Evolutionary conservation across 495 filamentous ascomycete species (phyloP), one percentile per base, ranked within the genome.

Genomic region (Coniosporium apollinis): DNA sequence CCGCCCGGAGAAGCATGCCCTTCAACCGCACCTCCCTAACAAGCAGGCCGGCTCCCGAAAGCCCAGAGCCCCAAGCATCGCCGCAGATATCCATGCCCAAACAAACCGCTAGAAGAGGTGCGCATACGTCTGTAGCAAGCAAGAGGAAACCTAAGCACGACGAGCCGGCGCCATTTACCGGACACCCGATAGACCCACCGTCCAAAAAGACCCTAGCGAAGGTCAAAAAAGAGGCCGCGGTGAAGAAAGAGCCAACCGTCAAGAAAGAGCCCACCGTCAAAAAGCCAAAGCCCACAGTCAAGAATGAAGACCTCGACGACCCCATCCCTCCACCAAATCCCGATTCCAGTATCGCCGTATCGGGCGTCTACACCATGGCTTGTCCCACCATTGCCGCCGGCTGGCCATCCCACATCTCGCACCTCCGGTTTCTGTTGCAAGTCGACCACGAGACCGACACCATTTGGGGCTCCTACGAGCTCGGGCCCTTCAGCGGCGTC

Each of bases 351-450:
- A 2, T 44, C 45, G 5, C 42, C 10, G 46, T 68, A 4, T 65
- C 62, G 43, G 62, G 65, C 16, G 49, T 53, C 11, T 68, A 68
- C 49, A 36, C 45, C 13, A 40, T 68, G 17, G 33, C 19, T 29
- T 56, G 47, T 26, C 41, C 22, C 1, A 36, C 34, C 2, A 33
- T 52, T 0, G 26, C 22, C 4, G 31, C 32, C 4, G 22, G 22
- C 17, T 45, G 37, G 17, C 34, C 34, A 5, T 11, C 17, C 11
- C 19, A 30, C 6, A 13, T 35, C n/a, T 16, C 18, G 1, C 25
- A 47, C 25, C 10, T 19, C 28, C 15, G 10, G 8, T 28, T 34
- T n/a, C n/a, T 18, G 7, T 24, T 42, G 29, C 44, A 37, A 22
- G 40, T 44, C 32, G 47, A 39, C 25, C 9, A 30, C 25, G 3